Base-by-base conservation (phyloP, 2,329 filamentous ascomycete genomes). In the Apiospora kogelbergensis region DNA sequence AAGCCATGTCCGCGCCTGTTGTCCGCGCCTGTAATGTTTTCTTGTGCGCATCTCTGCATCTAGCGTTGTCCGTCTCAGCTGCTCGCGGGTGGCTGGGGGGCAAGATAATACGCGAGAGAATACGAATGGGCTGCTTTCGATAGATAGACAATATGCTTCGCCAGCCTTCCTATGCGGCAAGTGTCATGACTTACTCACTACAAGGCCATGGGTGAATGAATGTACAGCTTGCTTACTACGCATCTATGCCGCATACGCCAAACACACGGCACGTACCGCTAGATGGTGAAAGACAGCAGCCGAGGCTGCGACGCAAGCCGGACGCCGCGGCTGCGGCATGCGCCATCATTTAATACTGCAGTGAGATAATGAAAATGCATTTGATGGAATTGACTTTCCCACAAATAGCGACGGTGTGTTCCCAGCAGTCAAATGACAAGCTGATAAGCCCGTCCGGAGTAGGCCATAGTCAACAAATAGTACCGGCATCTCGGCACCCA, bases 401-500 rank as follows among this genome's bases (percentile, higher is more conserved):
- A 53, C 46, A 53, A 24, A 53, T 13, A 24, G 6, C 13, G 24
- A 5, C 46, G 6, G 22, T 6, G 42, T 45, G n/a, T 45, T 13
- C 42, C n/a, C 4, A 30, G 15, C 46, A 15, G 46, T 15, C n/a
- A 10, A 46, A n/a, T n/a, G n/a, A n/a, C n/a, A n/a, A n/a, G n/a
- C n/a, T n/a, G n/a, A n/a, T n/a, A n/a, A n/a, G n/a, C n/a, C n/a
- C n/a, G n/a, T n/a, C n/a, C n/a, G n/a, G n/a, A n/a, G n/a, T n/a
- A n/a, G 46, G 26, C 13, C 20, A 13, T 20, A n/a, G 53, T 11
- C 17, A 17, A 37, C n/a, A 22, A 6, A 37, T 60, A 30, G 26
- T 60, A 60, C 53, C 53, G 53, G 53, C 53, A 60, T 60, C 30
- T 60, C 53, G 53, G 53, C 53, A 60, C 53, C 53, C 30, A 60